Base-by-base conservation (phyloP, 2,329 filamentous ascomycete species). In the Monosporascus ibericus region DNA sequence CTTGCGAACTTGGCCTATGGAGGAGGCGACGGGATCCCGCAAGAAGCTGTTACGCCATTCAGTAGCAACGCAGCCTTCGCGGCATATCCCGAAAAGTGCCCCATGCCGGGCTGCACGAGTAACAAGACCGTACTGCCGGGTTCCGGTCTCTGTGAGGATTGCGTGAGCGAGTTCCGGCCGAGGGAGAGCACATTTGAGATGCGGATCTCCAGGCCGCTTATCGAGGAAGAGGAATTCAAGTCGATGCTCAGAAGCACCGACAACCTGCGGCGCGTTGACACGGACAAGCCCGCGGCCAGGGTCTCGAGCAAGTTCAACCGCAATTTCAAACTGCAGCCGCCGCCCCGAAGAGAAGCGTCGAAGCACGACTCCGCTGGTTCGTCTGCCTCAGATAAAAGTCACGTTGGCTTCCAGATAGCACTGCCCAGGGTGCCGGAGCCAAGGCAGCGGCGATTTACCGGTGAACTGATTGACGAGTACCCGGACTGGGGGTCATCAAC, bases 271-370 rank as follows among this genome's bases (percentile, higher is more conserved):
- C 25, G 27, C 37, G 22, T 22, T 25, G 9, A 37, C 3, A 7
- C 8, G 24, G 49, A 51, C 17, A 18, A 47, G 15, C 18, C 25
- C n/a, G 50, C 18, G 44, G 11, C 50, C 50, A 18, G 42, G 48
- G 5, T 51, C 18, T 8, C 47, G 11, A 56, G 52, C 34, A 47
- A 48, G 9, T 56, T 52, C 44, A 57, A 55, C 37, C n/a, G n/a
- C n/a, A 39, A 48, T 1, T 64, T 64, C 52, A 58, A 51, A 51
- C 55, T 64, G 18, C 57, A 60, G 48, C 53, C 61, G 6, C 57
- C 55, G 39, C 60, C 63, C 30, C 20, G 9, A 9, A 50, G 57
- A n/a, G 44, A 51, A 42, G 25, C 20, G 30, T 36, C 34, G 38
- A 24, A 20, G 30, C 8, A 20, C 14, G 15, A 30, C 5, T 36